Percentiles rank a stretch among this genome's conserved stretches.
These are phyloP conservation scores for Sonneratia caseolaris DNA, from an alignment of 345 rosid genomes.

Conservation along the genomic window DNA sequence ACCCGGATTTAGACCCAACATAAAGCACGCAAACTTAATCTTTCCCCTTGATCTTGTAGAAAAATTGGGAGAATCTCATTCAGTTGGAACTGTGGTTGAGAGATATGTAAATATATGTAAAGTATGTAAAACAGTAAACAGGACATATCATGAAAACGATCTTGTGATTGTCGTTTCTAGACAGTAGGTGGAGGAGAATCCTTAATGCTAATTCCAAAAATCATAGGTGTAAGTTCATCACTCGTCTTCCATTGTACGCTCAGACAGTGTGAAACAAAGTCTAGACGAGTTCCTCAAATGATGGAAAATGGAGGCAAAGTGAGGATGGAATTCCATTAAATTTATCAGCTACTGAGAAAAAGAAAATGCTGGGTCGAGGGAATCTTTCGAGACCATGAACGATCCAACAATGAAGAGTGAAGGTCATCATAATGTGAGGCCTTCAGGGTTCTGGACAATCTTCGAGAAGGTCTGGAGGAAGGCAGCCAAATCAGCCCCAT, in stretches of 20 bases:
- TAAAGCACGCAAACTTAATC: not conserved
- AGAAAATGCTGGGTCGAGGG: not conserved
- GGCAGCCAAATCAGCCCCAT: slow-evolving; percentile 94
- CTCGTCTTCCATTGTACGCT: not conserved
- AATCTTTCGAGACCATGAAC: not conserved
- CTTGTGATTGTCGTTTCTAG: not conserved
- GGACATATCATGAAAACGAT: not conserved
- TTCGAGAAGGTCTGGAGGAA: slow-evolving; percentile 87
- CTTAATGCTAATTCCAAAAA: not conserved
- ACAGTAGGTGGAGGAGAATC: not conserved
- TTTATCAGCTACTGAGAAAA: not conserved
- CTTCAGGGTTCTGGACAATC: slow-evolving; percentile 76
- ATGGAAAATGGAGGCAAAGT: slow-evolving; percentile 6
- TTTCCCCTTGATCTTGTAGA: no score
- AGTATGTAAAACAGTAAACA: not conserved
- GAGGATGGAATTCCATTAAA: slow-evolving; percentile 1
- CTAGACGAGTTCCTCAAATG: not conserved
- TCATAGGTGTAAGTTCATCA: not conserved
- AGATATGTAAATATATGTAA: not conserved
- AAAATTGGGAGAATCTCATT: not conserved
- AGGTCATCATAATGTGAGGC: slow-evolving; percentile 48
- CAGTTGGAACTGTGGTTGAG: not conserved
- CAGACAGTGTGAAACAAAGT: not conserved
- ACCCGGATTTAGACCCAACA: slow-evolving; percentile 16
- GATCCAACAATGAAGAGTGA: not conserved